A percentile compares a stretch with the other conserved stretches of the same genome.
These are phyloP conservation scores for Apiospora rasikravindrae DNA, from an alignment of 2,329 filamentous ascomycete species.

Conservation along the genomic window DNA sequence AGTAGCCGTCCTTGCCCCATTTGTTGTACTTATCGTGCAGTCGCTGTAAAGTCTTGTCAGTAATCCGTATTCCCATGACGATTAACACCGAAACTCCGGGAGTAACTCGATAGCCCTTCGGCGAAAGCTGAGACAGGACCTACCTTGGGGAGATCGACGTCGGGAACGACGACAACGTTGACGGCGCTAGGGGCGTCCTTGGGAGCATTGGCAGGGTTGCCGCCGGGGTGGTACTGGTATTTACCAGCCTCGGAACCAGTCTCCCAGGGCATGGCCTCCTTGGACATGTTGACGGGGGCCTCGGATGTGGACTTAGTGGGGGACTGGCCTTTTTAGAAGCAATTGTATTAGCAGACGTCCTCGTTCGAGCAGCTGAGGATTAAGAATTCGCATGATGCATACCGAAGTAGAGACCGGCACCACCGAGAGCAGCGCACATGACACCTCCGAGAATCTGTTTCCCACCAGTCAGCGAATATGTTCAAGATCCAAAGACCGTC, in stretches of 20 bases:
- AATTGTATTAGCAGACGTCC: neutral
- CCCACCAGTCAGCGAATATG: neutral
- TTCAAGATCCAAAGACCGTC: neutral
- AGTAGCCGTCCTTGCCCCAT: slow-evolving; percentile 98
- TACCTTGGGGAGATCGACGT: slow-evolving; percentile 91
- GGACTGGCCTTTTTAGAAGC: slow-evolving; percentile 66
- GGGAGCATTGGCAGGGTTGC: slow-evolving; percentile 74
- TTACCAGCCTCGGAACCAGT: slow-evolving; percentile 67
- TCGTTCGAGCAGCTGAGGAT: slow-evolving; percentile 14
- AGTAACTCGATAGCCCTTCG: neutral
- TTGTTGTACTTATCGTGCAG: slow-evolving; percentile 99
- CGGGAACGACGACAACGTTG: slow-evolving; percentile 92
- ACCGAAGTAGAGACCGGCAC: slow-evolving; percentile 92
- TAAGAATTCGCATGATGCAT: slow-evolving; percentile 38
- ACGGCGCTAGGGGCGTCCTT: slow-evolving; percentile 93
- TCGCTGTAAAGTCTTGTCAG: slow-evolving; percentile 55
- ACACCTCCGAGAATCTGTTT: slow-evolving; percentile 84
- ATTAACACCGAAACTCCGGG: neutral
- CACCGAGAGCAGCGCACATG: slow-evolving; percentile 86
- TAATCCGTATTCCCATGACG: neutral
- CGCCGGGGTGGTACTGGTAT: slow-evolving; percentile 83
- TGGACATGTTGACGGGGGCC: slow-evolving; percentile 73
- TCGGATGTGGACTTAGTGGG: slow-evolving; percentile 88
- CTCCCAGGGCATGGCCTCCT: slow-evolving; percentile 91
- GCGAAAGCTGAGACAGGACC: slow-evolving; percentile 31